Conservation (phyloP, 2,329 filamentous ascomycete genomes). For the Fusarium sororula region DNA sequence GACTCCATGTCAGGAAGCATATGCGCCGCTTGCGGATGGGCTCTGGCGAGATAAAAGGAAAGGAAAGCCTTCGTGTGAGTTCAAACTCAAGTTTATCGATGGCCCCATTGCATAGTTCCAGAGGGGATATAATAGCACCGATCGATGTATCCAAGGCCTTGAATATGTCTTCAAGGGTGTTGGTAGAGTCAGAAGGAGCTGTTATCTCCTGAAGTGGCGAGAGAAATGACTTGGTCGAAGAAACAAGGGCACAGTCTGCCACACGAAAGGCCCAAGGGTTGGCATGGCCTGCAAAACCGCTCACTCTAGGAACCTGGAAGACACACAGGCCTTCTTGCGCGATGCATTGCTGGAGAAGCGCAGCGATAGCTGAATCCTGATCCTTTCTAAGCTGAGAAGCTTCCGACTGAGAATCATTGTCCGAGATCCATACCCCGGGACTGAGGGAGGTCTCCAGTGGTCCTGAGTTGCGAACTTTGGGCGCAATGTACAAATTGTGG, state of each 20-base stretch:
- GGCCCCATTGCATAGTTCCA: neutral
- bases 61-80: neutral
- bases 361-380: neutral
- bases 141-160: neutral
- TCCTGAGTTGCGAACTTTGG: neutral
- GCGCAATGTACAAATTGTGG: neutral
- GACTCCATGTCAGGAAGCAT: neutral
- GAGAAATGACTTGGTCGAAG: neutral
- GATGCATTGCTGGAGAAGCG: neutral
- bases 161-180: neutral
- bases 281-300: neutral
- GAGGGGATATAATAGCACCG: neutral
- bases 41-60: neutral
- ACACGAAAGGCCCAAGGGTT: neutral
- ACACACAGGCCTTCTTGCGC: neutral
- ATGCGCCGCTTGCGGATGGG: neutral
- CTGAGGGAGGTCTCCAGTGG: neutral
- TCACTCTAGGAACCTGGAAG: neutral
- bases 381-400: neutral
- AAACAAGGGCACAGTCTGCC: neutral
- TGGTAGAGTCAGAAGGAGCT: neutral
- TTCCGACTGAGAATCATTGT: neutral
- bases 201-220: neutral
- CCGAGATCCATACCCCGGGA: neutral
- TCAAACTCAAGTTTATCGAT: neutral